Evolutionary conservation across 306 rosid species (phyloP).

Genomic region (Parietaria judaica): DNA sequence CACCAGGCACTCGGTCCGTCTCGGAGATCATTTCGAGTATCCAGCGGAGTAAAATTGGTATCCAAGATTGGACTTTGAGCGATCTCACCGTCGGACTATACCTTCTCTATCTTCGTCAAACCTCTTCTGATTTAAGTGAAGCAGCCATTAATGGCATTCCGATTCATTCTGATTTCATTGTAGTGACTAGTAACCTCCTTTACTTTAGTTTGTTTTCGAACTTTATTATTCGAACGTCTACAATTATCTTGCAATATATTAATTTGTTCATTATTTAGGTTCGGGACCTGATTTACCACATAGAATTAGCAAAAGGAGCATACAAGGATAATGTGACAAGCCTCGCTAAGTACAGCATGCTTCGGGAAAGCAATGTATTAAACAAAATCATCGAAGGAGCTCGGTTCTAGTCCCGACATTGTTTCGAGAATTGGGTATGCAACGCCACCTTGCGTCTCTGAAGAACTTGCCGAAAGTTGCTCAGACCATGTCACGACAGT

Average conservation of each 20-base stretch:
- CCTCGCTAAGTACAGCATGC: conserved; percentile 81
- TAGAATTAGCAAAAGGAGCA: conserved; percentile 77
- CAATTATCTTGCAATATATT: conserved; percentile 20
- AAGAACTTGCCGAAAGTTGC: conserved; percentile 80
- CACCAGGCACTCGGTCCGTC: conserved; percentile 55
- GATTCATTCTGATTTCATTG: conserved; percentile 64
- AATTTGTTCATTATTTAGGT: conserved; percentile 51
- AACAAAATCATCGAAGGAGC: conserved; percentile 72
- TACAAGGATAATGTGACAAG: conserved; percentile 49
- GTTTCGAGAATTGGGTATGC: conserved; percentile 77
- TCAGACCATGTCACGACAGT: conserved; percentile 70
- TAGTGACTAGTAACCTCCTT: conserved; percentile 24
- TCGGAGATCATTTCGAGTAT: conserved; percentile 68
- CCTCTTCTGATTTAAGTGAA: conserved; percentile 53
- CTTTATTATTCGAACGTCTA: background rate
- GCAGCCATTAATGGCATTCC: conserved; percentile 49
- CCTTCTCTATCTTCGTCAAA: conserved; percentile 89
- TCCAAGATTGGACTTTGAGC: conserved; percentile 91
- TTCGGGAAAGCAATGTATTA: conserved; percentile 71
- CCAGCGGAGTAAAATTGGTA: conserved; percentile 72
- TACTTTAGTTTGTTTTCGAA: conserved; percentile 4
- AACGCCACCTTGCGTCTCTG: conserved; percentile 87
- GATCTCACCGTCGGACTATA: conserved; percentile 86
- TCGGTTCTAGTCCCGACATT: conserved; percentile 81
- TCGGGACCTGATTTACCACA: conserved; percentile 73